A percentile compares a stretch with the other conserved stretches of the same genome.
Conservation (phyloP, 1,139 yeast genomes). For the Diutina siamensis region DNA sequence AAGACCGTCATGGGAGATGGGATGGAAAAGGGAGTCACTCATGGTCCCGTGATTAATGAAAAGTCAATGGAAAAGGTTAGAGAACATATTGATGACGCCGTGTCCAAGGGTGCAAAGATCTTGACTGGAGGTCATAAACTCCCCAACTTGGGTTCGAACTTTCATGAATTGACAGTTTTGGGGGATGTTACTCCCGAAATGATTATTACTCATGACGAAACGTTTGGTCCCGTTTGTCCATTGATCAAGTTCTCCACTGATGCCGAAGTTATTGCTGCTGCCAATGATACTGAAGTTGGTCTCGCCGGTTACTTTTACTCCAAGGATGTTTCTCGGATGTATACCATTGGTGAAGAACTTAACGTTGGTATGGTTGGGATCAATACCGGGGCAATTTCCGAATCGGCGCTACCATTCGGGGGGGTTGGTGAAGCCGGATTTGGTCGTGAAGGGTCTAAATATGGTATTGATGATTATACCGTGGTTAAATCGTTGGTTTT, state of each 20-base stretch:
- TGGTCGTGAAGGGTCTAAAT: conserved; percentile 72
- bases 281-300: conserved; percentile 63
- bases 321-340: conserved; percentile 46
- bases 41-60: conserved; percentile 72
- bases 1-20: conserved; percentile 66
- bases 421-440: conserved; percentile 74
- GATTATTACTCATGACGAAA: conserved; percentile 60
- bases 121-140: conserved; percentile 55
- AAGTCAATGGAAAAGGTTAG: conserved; percentile 60
- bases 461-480: conserved; percentile 67
- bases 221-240: conserved; percentile 87
- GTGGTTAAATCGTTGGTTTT: conserved; percentile 50
- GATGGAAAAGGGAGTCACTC: conserved; percentile 51
- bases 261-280: conserved; percentile 57
- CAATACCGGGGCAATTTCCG: conserved; percentile 65
- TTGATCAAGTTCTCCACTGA: conserved; percentile 51
- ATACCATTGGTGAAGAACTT: conserved; percentile 57
- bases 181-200: conserved; percentile 54
- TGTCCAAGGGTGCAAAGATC: conserved; percentile 39
- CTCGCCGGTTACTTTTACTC: conserved; percentile 77
- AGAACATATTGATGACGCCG: conserved; percentile 64
- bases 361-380: conserved; percentile 78
- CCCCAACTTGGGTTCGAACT: conserved; percentile 59
- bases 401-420: conserved; percentile 67
- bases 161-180: conserved; percentile 68